Conservation (phyloP, 2,329 filamentous ascomycete genomes). For the Pseudocercospora macadamiae region DNA sequence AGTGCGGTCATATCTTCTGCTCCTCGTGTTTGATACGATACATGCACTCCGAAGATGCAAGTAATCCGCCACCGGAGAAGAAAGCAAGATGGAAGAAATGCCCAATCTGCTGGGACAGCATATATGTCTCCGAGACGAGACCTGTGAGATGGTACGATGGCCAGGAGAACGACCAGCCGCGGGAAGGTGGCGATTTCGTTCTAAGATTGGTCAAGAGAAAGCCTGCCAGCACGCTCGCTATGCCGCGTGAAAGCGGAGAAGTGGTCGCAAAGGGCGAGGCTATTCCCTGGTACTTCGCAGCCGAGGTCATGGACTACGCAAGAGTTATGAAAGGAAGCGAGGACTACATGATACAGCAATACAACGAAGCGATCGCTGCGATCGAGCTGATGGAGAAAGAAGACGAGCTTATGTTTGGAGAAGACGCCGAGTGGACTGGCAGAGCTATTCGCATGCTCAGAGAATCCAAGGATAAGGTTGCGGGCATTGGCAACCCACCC, state of each 20-base stretch:
- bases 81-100: slow-evolving; percentile 88
- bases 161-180: slow-evolving; percentile 78
- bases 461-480: slow-evolving; percentile 74
- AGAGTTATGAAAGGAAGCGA: slow-evolving; percentile 92
- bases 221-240: slow-evolving; percentile 78
- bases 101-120: slow-evolving; percentile 88
- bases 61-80: slow-evolving; percentile 64
- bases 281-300: slow-evolving; percentile 92
- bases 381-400: slow-evolving; percentile 78
- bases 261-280: slow-evolving; percentile 70
- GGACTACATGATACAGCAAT: slow-evolving; percentile 82
- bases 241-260: slow-evolving; percentile 81
- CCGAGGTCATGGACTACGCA: slow-evolving; percentile 92
- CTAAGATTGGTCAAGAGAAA: slow-evolving; percentile 81
- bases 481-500: slow-evolving; percentile 68
- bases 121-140: slow-evolving; percentile 88
- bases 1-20: slow-evolving; percentile 96
- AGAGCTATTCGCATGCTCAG: slow-evolving; percentile 77
- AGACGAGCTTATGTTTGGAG: slow-evolving; percentile 88
- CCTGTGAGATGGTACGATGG: slow-evolving; percentile 90
- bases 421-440: slow-evolving; percentile 89
- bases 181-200: slow-evolving; percentile 86
- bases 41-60: slow-evolving; percentile 85
- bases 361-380: slow-evolving; percentile 75
- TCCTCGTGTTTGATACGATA: slow-evolving; percentile 90